Percentiles rank a stretch among this genome's conserved stretches.
These are phyloP conservation scores for Crithidia sp. DNA, from an alignment of 208 protist species.

Conservation along the genomic window DNA sequence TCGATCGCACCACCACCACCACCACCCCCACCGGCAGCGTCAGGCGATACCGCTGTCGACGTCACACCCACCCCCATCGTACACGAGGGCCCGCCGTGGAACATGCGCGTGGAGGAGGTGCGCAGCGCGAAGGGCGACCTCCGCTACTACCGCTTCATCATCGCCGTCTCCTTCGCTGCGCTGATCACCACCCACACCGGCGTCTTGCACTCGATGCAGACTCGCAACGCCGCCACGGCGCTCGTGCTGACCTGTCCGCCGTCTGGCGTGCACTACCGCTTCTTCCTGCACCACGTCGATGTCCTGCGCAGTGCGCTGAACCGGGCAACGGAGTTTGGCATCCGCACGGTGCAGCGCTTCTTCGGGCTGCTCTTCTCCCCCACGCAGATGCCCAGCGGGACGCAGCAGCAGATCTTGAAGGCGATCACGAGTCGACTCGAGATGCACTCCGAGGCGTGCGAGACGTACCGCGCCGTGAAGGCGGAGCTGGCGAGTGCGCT, in stretches of 20 bases:
- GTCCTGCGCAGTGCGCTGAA: constrained; percentile 66
- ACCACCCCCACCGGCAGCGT: background rate
- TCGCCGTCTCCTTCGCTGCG: constrained; percentile 61
- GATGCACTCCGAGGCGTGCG: constrained; percentile 39
- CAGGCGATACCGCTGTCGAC: constrained; percentile 6
- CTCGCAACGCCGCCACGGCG: constrained; percentile 54
- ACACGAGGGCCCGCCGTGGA: constrained; percentile 58
- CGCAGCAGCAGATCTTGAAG: constrained; percentile 31
- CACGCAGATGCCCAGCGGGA: constrained; percentile 18
- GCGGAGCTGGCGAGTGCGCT: constrained; percentile 55
- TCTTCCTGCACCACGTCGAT: constrained; percentile 65
- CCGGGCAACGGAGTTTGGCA: constrained; percentile 64
- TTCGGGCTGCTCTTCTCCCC: constrained; percentile 49
- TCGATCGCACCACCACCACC: constrained; percentile 9
- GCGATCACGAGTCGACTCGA: constrained; percentile 42
- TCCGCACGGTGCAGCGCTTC: constrained; percentile 66
- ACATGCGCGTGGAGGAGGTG: constrained; percentile 58
- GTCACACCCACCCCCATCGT: background rate
- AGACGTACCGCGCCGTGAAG: constrained; percentile 56
- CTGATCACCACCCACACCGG: constrained; percentile 55
- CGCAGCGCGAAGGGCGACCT: constrained; percentile 54
- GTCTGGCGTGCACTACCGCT: constrained; percentile 50
- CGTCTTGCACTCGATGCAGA: constrained; percentile 57
- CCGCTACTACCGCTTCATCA: constrained; percentile 61
- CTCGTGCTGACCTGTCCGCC: constrained; percentile 73